A percentile compares a stretch with the other conserved stretches of the same genome.
Evolutionary conservation across 257 asterid genomes (phyloP).

Genomic region (Pogostemon cablin): DNA sequence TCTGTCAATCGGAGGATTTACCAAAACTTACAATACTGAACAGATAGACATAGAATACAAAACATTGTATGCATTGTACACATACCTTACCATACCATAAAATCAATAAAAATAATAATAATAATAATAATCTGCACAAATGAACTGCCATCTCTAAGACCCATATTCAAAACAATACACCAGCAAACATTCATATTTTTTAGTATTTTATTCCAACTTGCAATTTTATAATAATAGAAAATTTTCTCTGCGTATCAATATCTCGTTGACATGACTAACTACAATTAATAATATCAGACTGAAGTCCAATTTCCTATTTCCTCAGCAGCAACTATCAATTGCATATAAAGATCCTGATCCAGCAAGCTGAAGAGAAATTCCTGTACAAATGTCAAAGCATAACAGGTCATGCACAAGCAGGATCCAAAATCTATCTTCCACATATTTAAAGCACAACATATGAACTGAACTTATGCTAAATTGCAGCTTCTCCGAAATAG

Average conservation of each 20-base stretch:
- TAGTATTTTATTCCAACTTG: not conserved
- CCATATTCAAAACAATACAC: slow-evolving; percentile 7
- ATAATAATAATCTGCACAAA: not conserved
- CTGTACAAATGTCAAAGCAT: slow-evolving; percentile 15
- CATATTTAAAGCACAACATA: not conserved
- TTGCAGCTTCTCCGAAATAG: slow-evolving; percentile 19
- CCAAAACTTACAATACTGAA: slow-evolving; percentile 2
- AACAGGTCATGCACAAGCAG: slow-evolving; percentile 1
- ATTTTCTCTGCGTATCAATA: not conserved
- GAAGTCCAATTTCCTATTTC: not conserved
- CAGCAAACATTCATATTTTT: slow-evolving; percentile 4
- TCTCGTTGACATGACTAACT: not conserved
- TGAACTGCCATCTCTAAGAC: slow-evolving; percentile 5
- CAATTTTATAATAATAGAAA: not conserved
- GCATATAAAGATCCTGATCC: not conserved
- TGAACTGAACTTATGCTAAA: not conserved
- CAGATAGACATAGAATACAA: not conserved
- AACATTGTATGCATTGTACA: not conserved
- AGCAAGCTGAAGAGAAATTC: slow-evolving; percentile 8
- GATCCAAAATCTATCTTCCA: slow-evolving; percentile 15
- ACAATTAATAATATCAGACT: not conserved
- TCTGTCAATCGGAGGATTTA: not conserved
- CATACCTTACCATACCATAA: not conserved
- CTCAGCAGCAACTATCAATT: not conserved
- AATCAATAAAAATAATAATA: not conserved